A percentile compares a stretch with the other conserved stretches of the same genome.
phyloP scores from a whole-genome alignment of 2,329 filamentous ascomycete genomes.

The Penicillium polonicum region DNA sequence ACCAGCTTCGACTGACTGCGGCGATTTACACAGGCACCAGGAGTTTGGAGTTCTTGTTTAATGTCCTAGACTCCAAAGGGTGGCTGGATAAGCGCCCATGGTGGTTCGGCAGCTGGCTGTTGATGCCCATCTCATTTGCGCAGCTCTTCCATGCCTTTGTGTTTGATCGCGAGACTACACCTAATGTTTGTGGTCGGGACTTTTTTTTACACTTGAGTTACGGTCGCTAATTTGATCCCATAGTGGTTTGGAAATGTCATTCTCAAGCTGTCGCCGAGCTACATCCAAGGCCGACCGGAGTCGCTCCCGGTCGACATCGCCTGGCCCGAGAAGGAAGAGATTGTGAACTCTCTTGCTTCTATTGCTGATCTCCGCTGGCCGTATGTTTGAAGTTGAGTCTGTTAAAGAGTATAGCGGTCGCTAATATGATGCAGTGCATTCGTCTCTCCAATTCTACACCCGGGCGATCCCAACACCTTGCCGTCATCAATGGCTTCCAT shows the following conservation, averaged over 20 bases:
- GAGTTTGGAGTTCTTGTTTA: conserved; percentile 83
- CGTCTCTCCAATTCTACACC: conserved; percentile 83
- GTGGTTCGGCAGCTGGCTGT: conserved; percentile 83
- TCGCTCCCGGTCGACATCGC: conserved; percentile 63
- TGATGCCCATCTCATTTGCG: conserved; percentile 73
- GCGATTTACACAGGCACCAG: conserved; percentile 80
- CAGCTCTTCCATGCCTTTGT: conserved; percentile 74
- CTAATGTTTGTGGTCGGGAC: conserved; percentile 49
- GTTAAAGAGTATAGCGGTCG: not conserved
- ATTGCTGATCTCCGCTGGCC: conserved; percentile 85
- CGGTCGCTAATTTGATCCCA: conserved; percentile 4
- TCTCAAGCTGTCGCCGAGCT: conserved; percentile 68
- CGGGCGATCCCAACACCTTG: conserved; percentile 56
- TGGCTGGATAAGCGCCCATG: conserved; percentile 67
- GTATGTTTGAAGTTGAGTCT: conserved; percentile 48
- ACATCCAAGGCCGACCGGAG: conserved; percentile 70
- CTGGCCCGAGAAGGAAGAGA: conserved; percentile 74
- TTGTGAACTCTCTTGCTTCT: conserved; percentile 76
- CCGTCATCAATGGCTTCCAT: conserved; percentile 68
- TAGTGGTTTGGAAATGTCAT: conserved; percentile 65
- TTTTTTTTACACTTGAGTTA: conserved; percentile 19
- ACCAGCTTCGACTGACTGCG: conserved; percentile 72
- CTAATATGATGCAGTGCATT: conserved; percentile 57
- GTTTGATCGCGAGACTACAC: conserved; percentile 74
- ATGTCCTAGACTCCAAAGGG: conserved; percentile 72